These are phyloP conservation scores for Tricholomella constricta DNA, from an alignment of 768 basidiomycete species.

Conservation along the genomic window DNA sequence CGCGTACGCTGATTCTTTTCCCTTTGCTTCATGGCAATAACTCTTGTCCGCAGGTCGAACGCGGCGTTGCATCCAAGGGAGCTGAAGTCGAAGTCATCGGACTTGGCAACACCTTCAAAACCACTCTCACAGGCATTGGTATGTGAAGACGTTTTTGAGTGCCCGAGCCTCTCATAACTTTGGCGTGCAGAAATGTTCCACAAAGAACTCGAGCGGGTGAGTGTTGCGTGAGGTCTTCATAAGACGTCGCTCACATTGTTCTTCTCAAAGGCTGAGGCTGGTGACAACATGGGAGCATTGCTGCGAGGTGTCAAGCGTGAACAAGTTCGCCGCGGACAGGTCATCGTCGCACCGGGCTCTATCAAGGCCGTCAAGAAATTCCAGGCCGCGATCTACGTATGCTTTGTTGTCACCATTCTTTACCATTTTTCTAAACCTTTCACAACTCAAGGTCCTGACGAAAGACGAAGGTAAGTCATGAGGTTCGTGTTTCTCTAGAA, in stretches of 20 bases:
- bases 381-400: constrained; percentile 87
- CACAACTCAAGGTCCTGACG: constrained; percentile 61
- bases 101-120: constrained; percentile 79
- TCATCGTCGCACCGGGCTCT: constrained; percentile 84
- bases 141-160: constrained; percentile 21
- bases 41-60: constrained; percentile 66
- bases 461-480: constrained; percentile 70
- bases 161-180: not conserved
- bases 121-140: constrained; percentile 94
- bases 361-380: constrained; percentile 97
- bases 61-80: constrained; percentile 89
- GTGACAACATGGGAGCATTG: constrained; percentile 98
- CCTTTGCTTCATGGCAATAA: not conserved
- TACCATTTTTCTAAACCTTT: not conserved
- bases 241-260: not conserved
- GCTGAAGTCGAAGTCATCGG: constrained; percentile 94
- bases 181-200: constrained; percentile 92
- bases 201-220: constrained; percentile 94
- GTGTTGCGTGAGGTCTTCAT: constrained; percentile 18
- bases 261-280: constrained; percentile 80
- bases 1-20: constrained; percentile 54
- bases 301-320: constrained; percentile 98
- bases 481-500: constrained; percentile 12
- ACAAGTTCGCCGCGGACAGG: constrained; percentile 91
- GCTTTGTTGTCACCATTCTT: constrained; percentile 19